Conservation (phyloP, 768 basidiomycete genomes). For the Tulasnella sp. region DNA sequence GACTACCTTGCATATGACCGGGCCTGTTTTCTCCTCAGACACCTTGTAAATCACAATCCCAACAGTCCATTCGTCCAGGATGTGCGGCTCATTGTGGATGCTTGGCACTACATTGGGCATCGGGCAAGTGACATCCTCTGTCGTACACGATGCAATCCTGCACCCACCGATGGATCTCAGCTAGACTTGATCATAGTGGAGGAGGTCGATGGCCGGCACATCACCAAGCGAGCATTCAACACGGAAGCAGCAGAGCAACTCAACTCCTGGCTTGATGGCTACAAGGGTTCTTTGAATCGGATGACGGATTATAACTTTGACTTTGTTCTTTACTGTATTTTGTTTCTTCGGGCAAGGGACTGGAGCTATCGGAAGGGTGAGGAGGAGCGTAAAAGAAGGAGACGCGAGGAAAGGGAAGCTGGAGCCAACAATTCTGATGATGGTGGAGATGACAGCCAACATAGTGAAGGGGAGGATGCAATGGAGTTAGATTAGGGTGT, state of each 20-base stretch:
- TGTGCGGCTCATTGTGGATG: not conserved
- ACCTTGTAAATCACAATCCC: not conserved
- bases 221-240: not conserved
- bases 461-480: not conserved
- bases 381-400: not conserved
- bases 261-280: not conserved
- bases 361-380: not conserved
- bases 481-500: not conserved
- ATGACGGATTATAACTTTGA: slow-evolving; percentile 2
- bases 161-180: not conserved
- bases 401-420: no score
- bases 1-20: not conserved
- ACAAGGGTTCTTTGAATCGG: not conserved
- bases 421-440: not conserved
- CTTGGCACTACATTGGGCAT: slow-evolving; percentile 3
- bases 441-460: not conserved
- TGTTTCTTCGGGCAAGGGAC: not conserved
- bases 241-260: not conserved
- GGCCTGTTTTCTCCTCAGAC: not conserved
- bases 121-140: not conserved
- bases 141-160: not conserved
- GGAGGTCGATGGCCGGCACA: not conserved
- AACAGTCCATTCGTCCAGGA: not conserved
- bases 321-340: not conserved
- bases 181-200: not conserved